Evolutionary conservation across 805 yeast genomes (phyloP).

Genomic region (Jamesozyma hellenica): DNA sequence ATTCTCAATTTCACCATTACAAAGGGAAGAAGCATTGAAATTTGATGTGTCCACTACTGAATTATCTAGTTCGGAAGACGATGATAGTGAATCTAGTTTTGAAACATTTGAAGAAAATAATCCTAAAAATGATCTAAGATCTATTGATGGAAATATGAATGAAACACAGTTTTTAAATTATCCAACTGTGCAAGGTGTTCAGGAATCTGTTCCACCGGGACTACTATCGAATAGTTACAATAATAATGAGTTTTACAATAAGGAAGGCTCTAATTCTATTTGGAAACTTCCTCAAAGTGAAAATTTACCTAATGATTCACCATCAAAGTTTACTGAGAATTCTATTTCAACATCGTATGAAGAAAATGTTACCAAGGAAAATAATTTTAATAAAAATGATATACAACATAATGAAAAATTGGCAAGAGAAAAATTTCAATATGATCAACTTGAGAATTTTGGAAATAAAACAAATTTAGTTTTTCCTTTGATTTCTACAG

Average conservation of each 20-base stretch:
- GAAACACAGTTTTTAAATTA: slow-evolving; percentile 13
- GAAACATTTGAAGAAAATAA: slow-evolving; percentile 18
- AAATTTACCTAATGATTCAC: slow-evolving; percentile 13
- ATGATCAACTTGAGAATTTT: slow-evolving; percentile 1
- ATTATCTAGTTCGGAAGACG: slow-evolving; percentile 26
- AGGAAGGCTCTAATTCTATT: slow-evolving; percentile 18
- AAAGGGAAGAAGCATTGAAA: slow-evolving; percentile 25
- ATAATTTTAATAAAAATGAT: not conserved
- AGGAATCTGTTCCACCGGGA: slow-evolving; percentile 12
- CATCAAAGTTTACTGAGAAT: slow-evolving; percentile 11
- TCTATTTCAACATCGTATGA: slow-evolving; percentile 4
- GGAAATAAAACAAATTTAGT: not conserved
- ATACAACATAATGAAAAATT: not conserved
- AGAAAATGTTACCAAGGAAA: not conserved
- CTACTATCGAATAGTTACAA: slow-evolving; percentile 5
- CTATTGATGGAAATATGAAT: slow-evolving; percentile 12
- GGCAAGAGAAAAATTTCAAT: too few species aligned
- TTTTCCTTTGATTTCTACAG: not conserved
- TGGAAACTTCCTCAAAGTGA: slow-evolving; percentile 21
- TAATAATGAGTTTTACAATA: slow-evolving; percentile 7
- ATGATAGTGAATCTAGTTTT: slow-evolving; percentile 24
- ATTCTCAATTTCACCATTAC: slow-evolving; percentile 39
- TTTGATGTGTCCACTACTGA: slow-evolving; percentile 26
- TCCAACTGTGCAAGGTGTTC: slow-evolving; percentile 10
- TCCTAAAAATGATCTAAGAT: slow-evolving; percentile 10